Base-by-base conservation (phyloP, 2,329 filamentous ascomycete species). In the Fusarium pseudocircinatum region DNA sequence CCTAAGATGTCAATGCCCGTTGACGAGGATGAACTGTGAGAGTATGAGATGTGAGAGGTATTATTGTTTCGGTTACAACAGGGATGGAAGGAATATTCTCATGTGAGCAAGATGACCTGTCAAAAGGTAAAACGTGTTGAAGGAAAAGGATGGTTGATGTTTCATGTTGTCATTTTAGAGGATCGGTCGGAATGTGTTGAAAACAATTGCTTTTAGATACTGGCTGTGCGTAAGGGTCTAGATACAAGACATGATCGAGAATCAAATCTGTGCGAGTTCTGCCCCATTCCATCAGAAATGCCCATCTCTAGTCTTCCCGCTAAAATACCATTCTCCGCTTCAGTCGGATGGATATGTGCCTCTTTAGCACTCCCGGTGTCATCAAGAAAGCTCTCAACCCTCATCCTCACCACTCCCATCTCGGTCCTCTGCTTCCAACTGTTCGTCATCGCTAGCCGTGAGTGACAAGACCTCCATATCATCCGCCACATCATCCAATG, bases 301-400 rank as follows among this genome's bases (percentile, higher is more conserved):
- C 16, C 69, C 67, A 28, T 75, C 56, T 37, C 63, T 60, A 22
- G 22, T 63, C 70, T 49, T 76, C 69, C 13, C 57, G 24, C 7
- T 73, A 47, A 7, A 9, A 63, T 54, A 16, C 44, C 34, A 10
- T 43, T 39, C 9, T 28, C 16, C 4, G 6, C 24, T n/a, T n/a
- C 42, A 2, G 26, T 24, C 26, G 39, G 32, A 42, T 8, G 4
- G 14, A 15, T 7, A 6, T 36, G 49, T 9, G 26, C 42, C 15
- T 14, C 16, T 2, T 3, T 8, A 26, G 7, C 16, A 4, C 24
- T 32, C 20, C 28, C 20, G 2, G 11, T 22, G 12, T 8, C 28
- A 24, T 14, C 57, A 26, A 13, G 20, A 56, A n/a, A 36, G 22
- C 20, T 3, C 18, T 13, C 47, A 43, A 18, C 12, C 22, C 15